Percentiles rank a stretch among this genome's conserved stretches.
Conservation (phyloP, 83 land plant species). For the Diphasiastrum complanatum region DNA sequence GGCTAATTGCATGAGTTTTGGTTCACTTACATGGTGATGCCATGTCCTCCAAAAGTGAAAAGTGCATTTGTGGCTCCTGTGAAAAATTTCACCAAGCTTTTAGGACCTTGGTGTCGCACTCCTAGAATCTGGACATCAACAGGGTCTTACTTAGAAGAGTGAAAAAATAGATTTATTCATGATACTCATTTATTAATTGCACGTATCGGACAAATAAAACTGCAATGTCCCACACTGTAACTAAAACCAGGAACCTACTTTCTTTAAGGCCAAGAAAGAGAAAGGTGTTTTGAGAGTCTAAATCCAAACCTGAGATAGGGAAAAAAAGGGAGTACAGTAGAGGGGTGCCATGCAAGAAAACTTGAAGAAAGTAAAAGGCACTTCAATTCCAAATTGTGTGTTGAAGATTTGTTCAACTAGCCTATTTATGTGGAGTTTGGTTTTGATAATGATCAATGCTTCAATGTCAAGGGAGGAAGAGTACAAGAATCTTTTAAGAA, state of each 20-base stretch:
- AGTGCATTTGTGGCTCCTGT: constrained; percentile 35
- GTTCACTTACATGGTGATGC: constrained; percentile 25
- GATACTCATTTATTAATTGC: not conserved
- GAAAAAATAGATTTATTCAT: not conserved
- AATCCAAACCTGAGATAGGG: too few relatives aligned
- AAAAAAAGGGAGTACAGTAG: too few relatives aligned
- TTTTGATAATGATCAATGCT: too few relatives aligned
- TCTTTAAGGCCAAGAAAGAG: too few relatives aligned
- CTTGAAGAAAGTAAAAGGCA: too few relatives aligned
- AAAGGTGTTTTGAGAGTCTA: too few relatives aligned
- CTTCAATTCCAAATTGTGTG: too few relatives aligned
- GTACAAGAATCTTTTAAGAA: too few relatives aligned
- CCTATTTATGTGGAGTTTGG: too few relatives aligned
- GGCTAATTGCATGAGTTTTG: not conserved
- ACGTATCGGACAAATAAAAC: not conserved
- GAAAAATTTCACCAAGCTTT: constrained; percentile 26
- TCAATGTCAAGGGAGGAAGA: too few relatives aligned
- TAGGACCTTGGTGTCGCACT: constrained; percentile 28
- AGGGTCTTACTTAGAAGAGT: not conserved
- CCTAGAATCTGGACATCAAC: constrained; percentile 14
- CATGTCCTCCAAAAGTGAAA: constrained; percentile 29
- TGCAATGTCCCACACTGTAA: not conserved
- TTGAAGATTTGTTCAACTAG: too few relatives aligned
- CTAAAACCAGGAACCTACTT: not conserved
- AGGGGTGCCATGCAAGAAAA: too few relatives aligned